These are phyloP conservation scores for Colletotrichum camelliae DNA, from an alignment of 2,329 filamentous ascomycete genomes.

Conservation along the genomic window DNA sequence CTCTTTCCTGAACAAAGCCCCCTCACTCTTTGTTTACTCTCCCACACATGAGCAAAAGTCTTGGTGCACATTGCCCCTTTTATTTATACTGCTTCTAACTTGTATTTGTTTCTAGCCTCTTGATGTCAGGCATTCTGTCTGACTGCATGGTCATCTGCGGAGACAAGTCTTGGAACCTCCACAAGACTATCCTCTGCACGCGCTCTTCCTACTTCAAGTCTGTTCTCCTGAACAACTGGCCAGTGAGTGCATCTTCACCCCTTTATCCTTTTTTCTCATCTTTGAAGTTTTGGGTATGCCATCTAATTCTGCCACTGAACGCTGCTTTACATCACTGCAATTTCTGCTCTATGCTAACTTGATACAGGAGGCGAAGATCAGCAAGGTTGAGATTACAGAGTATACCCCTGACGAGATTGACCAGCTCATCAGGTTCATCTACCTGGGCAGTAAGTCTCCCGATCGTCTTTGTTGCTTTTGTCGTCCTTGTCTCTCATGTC, in stretches of 20 bases:
- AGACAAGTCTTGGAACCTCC: neutral
- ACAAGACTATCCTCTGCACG: neutral
- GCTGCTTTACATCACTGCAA: neutral
- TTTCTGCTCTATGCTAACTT: neutral
- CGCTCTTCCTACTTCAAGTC: neutral
- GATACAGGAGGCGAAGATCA: neutral
- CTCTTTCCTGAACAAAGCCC: neutral
- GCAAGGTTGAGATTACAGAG: neutral
- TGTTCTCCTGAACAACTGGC: neutral
- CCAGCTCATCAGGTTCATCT: neutral
- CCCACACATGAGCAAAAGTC: neutral
- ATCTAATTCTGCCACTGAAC: neutral
- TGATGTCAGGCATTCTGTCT: neutral
- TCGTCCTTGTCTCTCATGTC: neutral
- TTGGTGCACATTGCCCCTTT: fast-evolving
- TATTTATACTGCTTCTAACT: neutral
- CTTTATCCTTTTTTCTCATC: neutral
- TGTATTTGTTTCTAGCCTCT: neutral
- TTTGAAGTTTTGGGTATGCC: neutral
- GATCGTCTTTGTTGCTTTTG: neutral
- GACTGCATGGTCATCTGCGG: neutral
- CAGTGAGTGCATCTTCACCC: neutral
- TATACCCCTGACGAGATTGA: neutral
- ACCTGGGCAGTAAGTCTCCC: neutral
- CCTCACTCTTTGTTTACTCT: neutral